phyloP scores from a whole-genome alignment of 495 filamentous ascomycete genomes.

The Hypoxylon rickii region DNA sequence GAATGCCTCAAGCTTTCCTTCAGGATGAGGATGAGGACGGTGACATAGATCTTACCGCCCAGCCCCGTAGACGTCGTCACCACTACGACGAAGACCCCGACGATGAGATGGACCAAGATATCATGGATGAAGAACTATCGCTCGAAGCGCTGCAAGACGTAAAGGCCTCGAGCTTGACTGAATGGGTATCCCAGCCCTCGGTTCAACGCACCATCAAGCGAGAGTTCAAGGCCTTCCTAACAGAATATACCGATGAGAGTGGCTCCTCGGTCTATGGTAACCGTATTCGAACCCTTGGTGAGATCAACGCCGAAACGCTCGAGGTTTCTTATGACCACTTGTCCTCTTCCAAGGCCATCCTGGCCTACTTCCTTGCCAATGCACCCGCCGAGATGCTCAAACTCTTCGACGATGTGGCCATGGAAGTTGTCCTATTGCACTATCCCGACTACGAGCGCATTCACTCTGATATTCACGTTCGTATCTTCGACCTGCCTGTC shows the following conservation, averaged over 20 bases:
- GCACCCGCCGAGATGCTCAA: constrained; percentile 91
- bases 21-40: constrained; percentile 88
- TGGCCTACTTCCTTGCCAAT: constrained; percentile 98
- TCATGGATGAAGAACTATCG: constrained; percentile 92
- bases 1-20: constrained; percentile 83
- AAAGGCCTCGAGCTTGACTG: constrained; percentile 88
- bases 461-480: constrained; percentile 96
- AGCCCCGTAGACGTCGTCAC: constrained; percentile 77
- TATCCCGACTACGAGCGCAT: constrained; percentile 98
- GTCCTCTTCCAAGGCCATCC: constrained; percentile 83
- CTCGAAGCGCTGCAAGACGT: constrained; percentile 91
- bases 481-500: constrained; percentile 91
- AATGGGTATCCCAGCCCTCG: constrained; percentile 90
- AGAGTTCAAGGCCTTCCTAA: constrained; percentile 97
- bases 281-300: constrained; percentile 89
- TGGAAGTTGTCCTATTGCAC: constrained; percentile 91
- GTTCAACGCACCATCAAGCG: constrained; percentile 92
- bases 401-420: constrained; percentile 95
- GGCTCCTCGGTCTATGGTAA: constrained; percentile 93
- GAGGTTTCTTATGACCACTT: constrained; percentile 97
- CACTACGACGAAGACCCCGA: constrained; percentile 93
- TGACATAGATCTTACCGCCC: constrained; percentile 78
- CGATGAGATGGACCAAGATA: constrained; percentile 86
- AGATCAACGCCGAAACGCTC: constrained; percentile 92
- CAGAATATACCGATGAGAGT: constrained; percentile 87